Evolutionary conservation across 805 yeast genomes (phyloP).

Genomic region (Candida stauntonica): DNA sequence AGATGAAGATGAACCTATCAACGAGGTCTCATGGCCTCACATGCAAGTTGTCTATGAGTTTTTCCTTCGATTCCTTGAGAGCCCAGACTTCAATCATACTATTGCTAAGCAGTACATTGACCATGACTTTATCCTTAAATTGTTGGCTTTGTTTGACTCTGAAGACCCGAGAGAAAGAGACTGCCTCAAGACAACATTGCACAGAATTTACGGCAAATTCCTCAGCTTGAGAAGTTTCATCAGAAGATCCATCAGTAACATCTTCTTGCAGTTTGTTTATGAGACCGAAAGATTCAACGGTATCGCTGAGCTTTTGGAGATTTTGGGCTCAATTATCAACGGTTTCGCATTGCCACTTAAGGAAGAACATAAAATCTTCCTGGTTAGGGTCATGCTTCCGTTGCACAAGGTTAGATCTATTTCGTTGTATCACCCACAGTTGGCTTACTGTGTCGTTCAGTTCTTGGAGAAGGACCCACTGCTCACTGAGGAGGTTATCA

Average conservation of each 20-base stretch:
- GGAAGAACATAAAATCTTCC: conserved; percentile 92
- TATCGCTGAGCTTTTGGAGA: conserved; percentile 89
- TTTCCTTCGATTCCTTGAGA: conserved; percentile 85
- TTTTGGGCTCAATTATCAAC: conserved; percentile 91
- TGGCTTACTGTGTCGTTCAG: conserved; percentile 95
- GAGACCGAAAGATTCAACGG: conserved; percentile 97
- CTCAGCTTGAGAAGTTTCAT: conserved; percentile 85
- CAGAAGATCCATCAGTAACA: conserved; percentile 86
- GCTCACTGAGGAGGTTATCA: conserved; percentile 91
- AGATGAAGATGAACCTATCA: conserved; percentile 97
- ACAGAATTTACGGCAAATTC: conserved; percentile 94
- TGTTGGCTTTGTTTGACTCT: conserved; percentile 87
- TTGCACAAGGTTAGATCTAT: conserved; percentile 87
- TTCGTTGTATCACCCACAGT: conserved; percentile 90
- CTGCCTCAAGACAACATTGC: conserved; percentile 89
- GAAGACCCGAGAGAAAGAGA: conserved; percentile 98
- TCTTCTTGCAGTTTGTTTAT: conserved; percentile 87
- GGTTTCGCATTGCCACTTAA: conserved; percentile 97
- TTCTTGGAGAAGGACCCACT: conserved; percentile 91
- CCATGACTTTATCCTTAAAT: conserved; percentile 75
- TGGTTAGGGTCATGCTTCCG: conserved; percentile 83
- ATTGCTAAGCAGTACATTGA: conserved; percentile 92
- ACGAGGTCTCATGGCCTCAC: conserved; percentile 97
- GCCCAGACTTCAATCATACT: conserved; percentile 91
- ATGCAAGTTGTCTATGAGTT: conserved; percentile 97